Evolutionary conservation across 1,284 basidiomycete species (phyloP).

Genomic region (Omphalotus olearius): DNA sequence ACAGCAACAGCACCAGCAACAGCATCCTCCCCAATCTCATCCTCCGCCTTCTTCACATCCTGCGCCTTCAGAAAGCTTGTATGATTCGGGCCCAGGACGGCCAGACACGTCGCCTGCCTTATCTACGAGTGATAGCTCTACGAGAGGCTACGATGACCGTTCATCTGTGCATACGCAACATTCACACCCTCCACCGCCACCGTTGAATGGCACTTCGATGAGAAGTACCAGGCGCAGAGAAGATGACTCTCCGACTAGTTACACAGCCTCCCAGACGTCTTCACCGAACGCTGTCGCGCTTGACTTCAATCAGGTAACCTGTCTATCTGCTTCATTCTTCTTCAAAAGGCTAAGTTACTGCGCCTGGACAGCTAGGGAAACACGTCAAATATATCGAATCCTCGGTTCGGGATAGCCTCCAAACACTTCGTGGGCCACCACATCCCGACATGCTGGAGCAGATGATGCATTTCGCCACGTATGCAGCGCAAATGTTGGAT

Average conservation of each 20-base stretch:
- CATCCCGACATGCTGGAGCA: constrained; percentile 29
- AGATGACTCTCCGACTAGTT: constrained; percentile 28
- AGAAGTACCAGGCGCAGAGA: constrained; percentile 27
- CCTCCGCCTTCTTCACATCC: no score
- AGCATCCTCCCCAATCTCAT: constrained; percentile 18
- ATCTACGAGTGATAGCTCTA: not conserved
- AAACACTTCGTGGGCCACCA: not conserved
- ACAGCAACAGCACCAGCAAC: constrained; percentile 28
- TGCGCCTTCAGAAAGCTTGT: no score
- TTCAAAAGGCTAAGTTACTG: not conserved
- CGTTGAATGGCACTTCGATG: constrained; percentile 18
- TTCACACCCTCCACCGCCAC: constrained; percentile 12
- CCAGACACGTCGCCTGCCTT: constrained; percentile 4
- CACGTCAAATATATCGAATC: constrained; percentile 9
- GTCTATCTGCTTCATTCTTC: no score
- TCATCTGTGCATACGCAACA: not conserved
- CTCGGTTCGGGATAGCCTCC: constrained; percentile 4
- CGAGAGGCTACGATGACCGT: constrained; percentile 1
- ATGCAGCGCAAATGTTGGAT: constrained; percentile 50
- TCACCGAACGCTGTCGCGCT: constrained; percentile 2
- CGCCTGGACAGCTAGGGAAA: constrained; percentile 9
- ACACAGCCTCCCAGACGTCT: constrained; percentile 6
- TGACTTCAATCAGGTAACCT: constrained; percentile 8
- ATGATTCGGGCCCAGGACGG: constrained; percentile 9
- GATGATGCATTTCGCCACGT: constrained; percentile 41